Conservation (phyloP, 164 flowering plant genomes). For the Umbellularia californica region DNA sequence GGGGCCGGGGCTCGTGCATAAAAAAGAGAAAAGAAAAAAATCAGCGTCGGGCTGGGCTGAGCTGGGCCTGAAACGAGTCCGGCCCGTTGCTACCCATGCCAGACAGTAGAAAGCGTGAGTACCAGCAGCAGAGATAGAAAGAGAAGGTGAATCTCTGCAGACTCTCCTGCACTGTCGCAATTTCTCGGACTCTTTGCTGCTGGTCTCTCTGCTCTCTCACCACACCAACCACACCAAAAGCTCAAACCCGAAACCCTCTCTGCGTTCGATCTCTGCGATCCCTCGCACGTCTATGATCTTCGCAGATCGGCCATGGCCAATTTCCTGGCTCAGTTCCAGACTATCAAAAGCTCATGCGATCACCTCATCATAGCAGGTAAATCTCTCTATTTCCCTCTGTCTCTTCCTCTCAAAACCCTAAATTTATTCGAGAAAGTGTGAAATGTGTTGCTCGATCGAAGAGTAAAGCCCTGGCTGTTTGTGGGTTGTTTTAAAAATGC, state of each 20-base stretch:
- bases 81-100: background rate
- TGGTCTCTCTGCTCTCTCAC: too few species aligned
- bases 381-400: background rate
- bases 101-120: background rate
- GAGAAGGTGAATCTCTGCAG: background rate
- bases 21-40: too few species aligned
- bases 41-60: too few species aligned
- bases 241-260: background rate
- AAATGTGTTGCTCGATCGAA: too few species aligned
- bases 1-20: too few species aligned
- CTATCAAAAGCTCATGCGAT: slow-evolving; percentile 68
- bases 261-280: background rate
- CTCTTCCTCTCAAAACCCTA: background rate
- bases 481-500: too few species aligned
- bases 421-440: too few species aligned
- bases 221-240: too few species aligned
- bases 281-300: background rate
- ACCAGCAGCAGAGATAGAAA: background rate
- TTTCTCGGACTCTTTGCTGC: background rate
- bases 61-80: too few species aligned
- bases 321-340: slow-evolving; percentile 85
- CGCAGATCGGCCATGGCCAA: slow-evolving; percentile 53
- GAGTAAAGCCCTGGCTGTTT: too few species aligned
- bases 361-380: slow-evolving; percentile 79
- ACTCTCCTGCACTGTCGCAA: background rate